Conservation (phyloP, 805 yeast genomes). For the Komagataella kurtzmanii region DNA sequence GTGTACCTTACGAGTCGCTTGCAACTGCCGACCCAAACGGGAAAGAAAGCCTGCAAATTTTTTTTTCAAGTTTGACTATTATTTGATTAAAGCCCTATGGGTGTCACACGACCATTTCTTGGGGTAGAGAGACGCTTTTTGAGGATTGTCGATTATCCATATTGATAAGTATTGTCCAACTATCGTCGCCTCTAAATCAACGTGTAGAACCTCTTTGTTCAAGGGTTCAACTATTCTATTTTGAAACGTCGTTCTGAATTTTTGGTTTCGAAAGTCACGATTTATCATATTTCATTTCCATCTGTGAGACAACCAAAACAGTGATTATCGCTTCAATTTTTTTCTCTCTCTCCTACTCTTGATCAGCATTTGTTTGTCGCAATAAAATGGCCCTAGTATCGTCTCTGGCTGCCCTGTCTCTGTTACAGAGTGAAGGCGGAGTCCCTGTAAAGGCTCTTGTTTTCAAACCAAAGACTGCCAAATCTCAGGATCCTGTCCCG, state of each 20-base stretch:
- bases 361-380: not conserved
- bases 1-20: not conserved
- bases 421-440: constrained; percentile 38
- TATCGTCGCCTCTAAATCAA: not conserved
- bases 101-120: not conserved
- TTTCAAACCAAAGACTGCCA: constrained; percentile 86
- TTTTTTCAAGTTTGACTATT: not conserved
- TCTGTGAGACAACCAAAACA: not conserved
- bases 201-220: not conserved
- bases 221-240: not conserved
- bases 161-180: not conserved
- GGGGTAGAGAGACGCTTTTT: not conserved
- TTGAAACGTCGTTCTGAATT: not conserved
- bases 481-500: constrained; percentile 67
- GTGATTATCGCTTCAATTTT: not conserved
- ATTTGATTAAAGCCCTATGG: not conserved
- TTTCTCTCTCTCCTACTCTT: not conserved
- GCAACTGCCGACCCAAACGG: not conserved
- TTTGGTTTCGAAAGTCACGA: not conserved
- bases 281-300: not conserved
- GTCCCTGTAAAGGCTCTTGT: constrained; percentile 60
- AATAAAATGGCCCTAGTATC: constrained; percentile 50
- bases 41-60: not conserved
- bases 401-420: constrained; percentile 51
- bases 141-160: not conserved